A percentile compares a stretch with the other conserved stretches of the same genome.
These are phyloP conservation scores for Saksenaea vasiformis DNA, from an alignment of 371 early-diverging fungal species.

Conservation along the genomic window DNA sequence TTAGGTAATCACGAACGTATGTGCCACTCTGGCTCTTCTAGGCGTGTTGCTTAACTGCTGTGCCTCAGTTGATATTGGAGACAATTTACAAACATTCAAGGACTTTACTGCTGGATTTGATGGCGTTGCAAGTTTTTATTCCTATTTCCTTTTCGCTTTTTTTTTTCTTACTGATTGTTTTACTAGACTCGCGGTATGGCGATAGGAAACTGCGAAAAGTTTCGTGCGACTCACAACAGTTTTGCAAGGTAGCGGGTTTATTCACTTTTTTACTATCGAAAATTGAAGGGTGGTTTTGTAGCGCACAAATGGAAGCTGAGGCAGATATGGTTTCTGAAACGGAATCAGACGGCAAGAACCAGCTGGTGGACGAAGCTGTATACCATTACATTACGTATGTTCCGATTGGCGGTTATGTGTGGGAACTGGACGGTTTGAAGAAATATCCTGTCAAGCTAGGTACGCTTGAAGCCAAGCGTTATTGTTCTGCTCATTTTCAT, in stretches of 20 bases:
- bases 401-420: conserved; percentile 29
- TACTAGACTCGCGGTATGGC: conserved; percentile 29
- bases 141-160: background rate
- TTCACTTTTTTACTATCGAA: background rate
- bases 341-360: conserved; percentile 13
- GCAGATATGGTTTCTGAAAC: conserved; percentile 1
- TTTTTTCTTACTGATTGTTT: background rate
- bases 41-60: conserved; percentile 31
- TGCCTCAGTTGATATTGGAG: conserved; percentile 28
- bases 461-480: background rate
- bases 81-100: conserved; percentile 26
- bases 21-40: conserved; percentile 44
- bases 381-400: conserved; percentile 40
- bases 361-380: conserved; percentile 10
- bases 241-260: conserved; percentile 32
- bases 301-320: conserved; percentile 6
- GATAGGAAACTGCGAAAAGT: conserved; percentile 27
- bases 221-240: conserved; percentile 36
- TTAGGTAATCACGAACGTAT: conserved; percentile 40
- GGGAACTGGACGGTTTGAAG: conserved; percentile 48
- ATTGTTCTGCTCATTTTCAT: background rate
- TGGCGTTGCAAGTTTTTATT: conserved; percentile 14
- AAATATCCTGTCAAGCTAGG: conserved; percentile 20
- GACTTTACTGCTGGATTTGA: conserved; percentile 22
- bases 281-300: background rate